Evolutionary conservation across 2,329 filamentous ascomycete species (phyloP), one percentile per base, ranked within the genome.

Genomic region (Ascochyta clinopodiicola): DNA sequence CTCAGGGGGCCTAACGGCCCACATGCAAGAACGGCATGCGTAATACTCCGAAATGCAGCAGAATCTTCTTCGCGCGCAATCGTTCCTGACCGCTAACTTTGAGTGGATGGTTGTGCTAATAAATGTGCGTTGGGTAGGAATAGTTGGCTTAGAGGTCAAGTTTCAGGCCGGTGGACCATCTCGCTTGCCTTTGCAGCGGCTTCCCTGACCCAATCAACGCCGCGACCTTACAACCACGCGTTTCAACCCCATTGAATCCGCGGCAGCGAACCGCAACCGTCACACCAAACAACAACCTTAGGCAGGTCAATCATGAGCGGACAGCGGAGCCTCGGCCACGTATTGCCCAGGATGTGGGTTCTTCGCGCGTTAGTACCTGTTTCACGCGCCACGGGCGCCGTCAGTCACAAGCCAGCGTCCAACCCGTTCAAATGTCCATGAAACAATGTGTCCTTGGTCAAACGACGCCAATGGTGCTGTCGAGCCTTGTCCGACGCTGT

Each of bases 371-470:
- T 48, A 51, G 54, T 62, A 46, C 43, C 57, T 61, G 68, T 67
- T 70, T 70, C 64, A 69, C 49, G 53, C 64, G 49, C 60, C 59
- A 63, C 56, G 43, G 47, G 29, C 15, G 29, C 29, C 48, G 49
- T 51, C 55, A 50, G 15, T 32, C 34, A 6, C 43, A 4, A 31
- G 29, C 29, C 29, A 25, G 42, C 42, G 42, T 19, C 47, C 52
- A 56, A 59, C 62, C 63, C 63, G 56, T 63, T 44, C 56, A 57
- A 67, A 70, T 70, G 59, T 67, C 64, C 62, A 53, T 70, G 68
- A 72, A 72, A 72, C 69, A 64, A 45, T 47, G 40, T 47, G 27
- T 29, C 57, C 58, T 50, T 64, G 51, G 58, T 67, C 59, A 66
- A 67, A 67, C 63, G 57, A 46, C 45, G 37, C 52, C 40, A 32